phyloP scores from a whole-genome alignment of 306 rosid species.

The Quercus ilex region DNA sequence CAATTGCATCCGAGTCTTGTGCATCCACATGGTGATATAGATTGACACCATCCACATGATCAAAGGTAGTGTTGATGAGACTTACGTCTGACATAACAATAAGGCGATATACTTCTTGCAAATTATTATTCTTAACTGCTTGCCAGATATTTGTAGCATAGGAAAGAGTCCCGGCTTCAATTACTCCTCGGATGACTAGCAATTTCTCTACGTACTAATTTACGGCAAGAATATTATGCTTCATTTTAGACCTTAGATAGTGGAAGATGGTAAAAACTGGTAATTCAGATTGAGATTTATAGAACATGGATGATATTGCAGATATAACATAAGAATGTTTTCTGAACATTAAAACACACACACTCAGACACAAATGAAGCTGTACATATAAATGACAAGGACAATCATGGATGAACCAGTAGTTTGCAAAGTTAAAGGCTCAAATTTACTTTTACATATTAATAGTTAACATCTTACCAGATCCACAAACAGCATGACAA shows the following conservation, averaged over 20 bases:
- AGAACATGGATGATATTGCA: not conserved
- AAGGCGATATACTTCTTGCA: constrained; percentile 72
- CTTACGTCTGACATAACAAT: constrained; percentile 53
- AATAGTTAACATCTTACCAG: not conserved
- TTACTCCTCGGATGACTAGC: constrained; percentile 52
- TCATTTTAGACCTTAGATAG: constrained; percentile 6
- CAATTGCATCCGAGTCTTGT: constrained; percentile 18
- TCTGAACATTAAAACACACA: not conserved
- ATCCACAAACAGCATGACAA: not conserved
- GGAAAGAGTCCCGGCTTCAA: constrained; percentile 38
- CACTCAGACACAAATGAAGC: not conserved
- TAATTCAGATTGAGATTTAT: not conserved
- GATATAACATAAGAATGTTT: not conserved
- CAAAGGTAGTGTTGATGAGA: constrained; percentile 56
- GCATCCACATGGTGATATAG: constrained; percentile 36
- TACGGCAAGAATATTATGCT: constrained; percentile 21
- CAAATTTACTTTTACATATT: not conserved
- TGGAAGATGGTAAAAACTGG: constrained; percentile 14
- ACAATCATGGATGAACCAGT: not conserved
- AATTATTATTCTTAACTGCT: constrained; percentile 56
- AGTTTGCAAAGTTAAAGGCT: not conserved
- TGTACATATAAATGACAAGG: not conserved
- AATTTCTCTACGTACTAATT: constrained; percentile 77
- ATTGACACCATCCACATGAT: constrained; percentile 36
- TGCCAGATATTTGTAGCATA: constrained; percentile 62